Base-by-base conservation (phyloP, 176 grass and related monocot genomes). In the Eleusine coracana region DNA sequence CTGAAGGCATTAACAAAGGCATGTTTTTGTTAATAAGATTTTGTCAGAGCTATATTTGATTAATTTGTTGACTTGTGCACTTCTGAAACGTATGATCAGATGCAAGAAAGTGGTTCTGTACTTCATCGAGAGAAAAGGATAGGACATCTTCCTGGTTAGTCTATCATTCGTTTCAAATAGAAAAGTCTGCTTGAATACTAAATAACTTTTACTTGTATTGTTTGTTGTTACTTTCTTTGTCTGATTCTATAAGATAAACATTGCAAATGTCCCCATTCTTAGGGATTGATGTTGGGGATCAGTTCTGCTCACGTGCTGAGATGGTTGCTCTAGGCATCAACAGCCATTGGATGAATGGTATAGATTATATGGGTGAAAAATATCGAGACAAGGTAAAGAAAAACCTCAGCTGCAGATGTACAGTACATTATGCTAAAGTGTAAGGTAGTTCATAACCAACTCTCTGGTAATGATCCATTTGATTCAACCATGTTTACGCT, bases 301-400 rank as follows among this genome's bases (percentile, higher is more conserved):
- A 89, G 28, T 96, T 93, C 62, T 89, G 70, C 68, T 96, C 94
- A 21, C 88, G 91, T 63, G 91, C 90, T 72, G 94, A 96, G 85
- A 93, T 96, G 91, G 91, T 96, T 60, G 88, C 82, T 48, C 16
- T 96, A 15, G 94, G 94, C 27, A 21, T 96, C 16, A 84, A 96
- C 78, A 87, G 88, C 64, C 94, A 93, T 81, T 96, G 94, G 94
- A 13, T 93, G 71, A 91, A 80, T 18, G 90, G 94, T 63, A 96
- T 96, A 80, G 94, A 96, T 77, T 96, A 89, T 80, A 87, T 96
- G 83, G 83, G 88, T 58, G n/a, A 70, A 12, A 75, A 88, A 27
- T 88, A 83, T 49, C 67, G 49, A 76, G 82, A 85, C 44, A 80
- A 76, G 86, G 94, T 92, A 91, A 85, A 59, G 58, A 52, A 8